Base-by-base conservation (phyloP, 106 monocot species). In the Acorus gramineus region DNA sequence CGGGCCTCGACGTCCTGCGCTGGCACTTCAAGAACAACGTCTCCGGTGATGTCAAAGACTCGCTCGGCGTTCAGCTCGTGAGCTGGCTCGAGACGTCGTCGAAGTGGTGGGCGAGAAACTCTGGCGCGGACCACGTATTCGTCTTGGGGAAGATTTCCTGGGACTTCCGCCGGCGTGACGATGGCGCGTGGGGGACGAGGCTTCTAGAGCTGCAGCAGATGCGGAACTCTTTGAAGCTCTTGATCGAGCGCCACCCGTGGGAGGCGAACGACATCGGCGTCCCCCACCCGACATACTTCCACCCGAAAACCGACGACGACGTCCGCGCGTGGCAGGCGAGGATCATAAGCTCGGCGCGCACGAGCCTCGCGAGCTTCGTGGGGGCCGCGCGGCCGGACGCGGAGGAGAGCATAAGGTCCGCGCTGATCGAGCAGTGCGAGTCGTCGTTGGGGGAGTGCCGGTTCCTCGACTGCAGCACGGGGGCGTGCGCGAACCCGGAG, bases 221-320 rank as follows among this genome's bases (percentile, higher is more conserved):
- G 80, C 64, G 47, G 44, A 50, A 52, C 42, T 67, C 80, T 3
- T 80, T 60, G 43, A 84, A 84, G 71, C 71, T 84, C 60, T 45
- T 84, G 56, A 80, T 84, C 50, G 80, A 84, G 53, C 13, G 84
- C 44, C 76, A 84, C 50, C 80, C 84, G 3, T 84, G 84, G 84
- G 73, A 74, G 57, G 42, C 47, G 3, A 84, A 71, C 4, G 84
- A 84, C 13, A 65, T 84, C 46, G 84, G 80, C 0, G 48, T 80
- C 8, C 84, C 84, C 1, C 79, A 84, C 61, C 84, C 84, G n/a
- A 84, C 84, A 5, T 63, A 80, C 46, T 84, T 80, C 63, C 80
- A 84, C 56, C 84, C 84, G 2, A 69, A 63, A 10, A 46, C 56
- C 1, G 83, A 83, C 49, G 64, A 45, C 8, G 73, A 83, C 13